These are phyloP conservation scores for Agrocybe praecox DNA, from an alignment of 768 basidiomycete genomes.

Conservation along the genomic window DNA sequence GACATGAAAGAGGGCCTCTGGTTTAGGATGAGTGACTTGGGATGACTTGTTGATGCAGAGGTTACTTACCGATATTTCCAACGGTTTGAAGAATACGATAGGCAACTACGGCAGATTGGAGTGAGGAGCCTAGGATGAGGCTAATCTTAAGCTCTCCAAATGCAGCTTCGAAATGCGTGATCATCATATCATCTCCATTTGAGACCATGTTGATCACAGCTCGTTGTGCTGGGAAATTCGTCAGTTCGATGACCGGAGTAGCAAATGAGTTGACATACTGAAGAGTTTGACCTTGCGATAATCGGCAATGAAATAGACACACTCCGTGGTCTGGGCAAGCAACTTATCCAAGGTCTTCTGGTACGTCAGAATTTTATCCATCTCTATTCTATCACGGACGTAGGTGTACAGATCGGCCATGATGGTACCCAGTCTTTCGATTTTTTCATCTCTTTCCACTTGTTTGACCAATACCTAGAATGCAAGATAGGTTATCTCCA, in stretches of 20 bases:
- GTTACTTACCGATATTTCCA: constrained; percentile 3
- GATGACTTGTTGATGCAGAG: background rate
- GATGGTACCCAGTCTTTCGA: background rate
- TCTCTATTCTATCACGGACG: background rate
- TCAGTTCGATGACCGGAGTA: background rate
- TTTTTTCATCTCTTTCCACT: constrained; percentile 1
- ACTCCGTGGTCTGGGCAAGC: constrained; percentile 1
- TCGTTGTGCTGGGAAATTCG: constrained; percentile 1
- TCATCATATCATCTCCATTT: constrained; percentile 10
- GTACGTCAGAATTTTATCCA: background rate
- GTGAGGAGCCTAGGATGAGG: constrained; percentile 8
- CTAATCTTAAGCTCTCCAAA: constrained; percentile 10
- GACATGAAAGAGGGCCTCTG: constrained; percentile 4
- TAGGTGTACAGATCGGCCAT: constrained; percentile 3
- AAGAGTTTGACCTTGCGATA: background rate
- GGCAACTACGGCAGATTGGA: constrained; percentile 7
- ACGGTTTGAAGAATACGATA: constrained; percentile 10
- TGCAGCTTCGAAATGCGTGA: constrained; percentile 2
- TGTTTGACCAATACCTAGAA: background rate
- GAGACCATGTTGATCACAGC: constrained; percentile 8
- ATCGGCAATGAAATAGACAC: constrained; percentile 4
- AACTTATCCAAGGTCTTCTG: background rate
- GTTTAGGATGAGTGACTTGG: background rate
- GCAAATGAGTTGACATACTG: background rate
- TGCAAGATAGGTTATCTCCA: background rate